Evolutionary conservation across 1,284 basidiomycete genomes (phyloP), one percentile per base, ranked within the genome.

Genomic region (Cryptococcus sp.): DNA sequence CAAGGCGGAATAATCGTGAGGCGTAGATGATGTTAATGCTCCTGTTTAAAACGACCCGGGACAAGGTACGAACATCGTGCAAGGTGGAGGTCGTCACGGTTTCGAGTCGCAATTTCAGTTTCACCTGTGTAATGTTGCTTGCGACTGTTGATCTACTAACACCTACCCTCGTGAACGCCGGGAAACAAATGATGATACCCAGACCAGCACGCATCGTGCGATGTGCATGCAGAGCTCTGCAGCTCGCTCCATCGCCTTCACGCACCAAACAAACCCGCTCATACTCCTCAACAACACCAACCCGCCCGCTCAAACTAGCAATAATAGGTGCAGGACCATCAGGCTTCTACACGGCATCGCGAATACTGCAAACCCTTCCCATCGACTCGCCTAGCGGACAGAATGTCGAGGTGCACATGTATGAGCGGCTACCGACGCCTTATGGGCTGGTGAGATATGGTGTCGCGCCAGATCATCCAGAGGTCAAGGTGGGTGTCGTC

Each of bases 401-500:
- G 75, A 63, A 74, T 40, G 78, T 90, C 25, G 80, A 84, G 41
- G 85, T 99, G 15, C 91, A 99, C 75, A 81, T 99, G 76, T 99
- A 88, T 74, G 96, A 99, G 79, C 83, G 91, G 20, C 82, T 97
- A 3, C 97, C 95, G 83, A 88, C 91, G 31, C 96, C 96, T 3
- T 91, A 96, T 74, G 96, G 96, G 0, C 84, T 99, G 0, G 93
- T 95, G 1, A 82, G 96, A 44, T 99, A 96, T 71, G 95, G 96
- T 1, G 96, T 99, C 7, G 96, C 96, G 10, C 95, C 96, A 42
- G 96, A 99, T 80, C 96, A 99, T 78, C 93, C 95, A 1, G 95
- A 99, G 81, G 95, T 99, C 73, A 99, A 97, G 84, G 93, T 88
- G 71, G 54, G 84, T 78, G 17, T 13, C 17, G 16, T 5, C 40